These are phyloP conservation scores for Tricholomella constricta DNA, from an alignment of 768 basidiomycete species.

Conservation along the genomic window DNA sequence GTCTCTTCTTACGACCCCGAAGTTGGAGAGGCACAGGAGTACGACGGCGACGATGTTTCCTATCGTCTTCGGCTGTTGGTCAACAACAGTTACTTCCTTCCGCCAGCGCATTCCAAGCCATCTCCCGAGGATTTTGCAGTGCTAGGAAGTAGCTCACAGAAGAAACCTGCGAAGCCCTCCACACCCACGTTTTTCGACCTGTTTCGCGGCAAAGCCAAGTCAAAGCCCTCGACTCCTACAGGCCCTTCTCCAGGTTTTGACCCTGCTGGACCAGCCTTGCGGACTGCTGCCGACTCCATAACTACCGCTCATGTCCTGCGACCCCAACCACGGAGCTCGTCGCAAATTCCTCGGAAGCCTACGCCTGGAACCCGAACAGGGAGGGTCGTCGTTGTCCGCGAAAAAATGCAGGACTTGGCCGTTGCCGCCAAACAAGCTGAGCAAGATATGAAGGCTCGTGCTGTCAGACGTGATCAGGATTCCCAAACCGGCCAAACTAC, in stretches of 20 bases:
- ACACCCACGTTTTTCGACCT: conserved; percentile 68
- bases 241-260: conserved; percentile 36
- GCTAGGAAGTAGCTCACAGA: conserved; percentile 39
- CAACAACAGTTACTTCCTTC: conserved; percentile 87
- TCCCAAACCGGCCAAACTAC: conserved; percentile 38
- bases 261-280: conserved; percentile 46
- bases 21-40: conserved; percentile 50
- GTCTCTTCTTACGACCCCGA: conserved; percentile 52
- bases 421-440: conserved; percentile 77
- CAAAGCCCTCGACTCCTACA: conserved; percentile 60
- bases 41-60: conserved; percentile 77
- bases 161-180: conserved; percentile 43
- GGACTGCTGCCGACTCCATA: conserved; percentile 69
- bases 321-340: conserved; percentile 34
- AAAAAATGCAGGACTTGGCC: conserved; percentile 72
- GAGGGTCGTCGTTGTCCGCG: conserved; percentile 81
- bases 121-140: conserved; percentile 63
- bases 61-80: conserved; percentile 83
- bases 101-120: conserved; percentile 85
- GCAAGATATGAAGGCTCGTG: conserved; percentile 64
- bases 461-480: conserved; percentile 46
- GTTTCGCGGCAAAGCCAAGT: conserved; percentile 69
- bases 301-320: conserved; percentile 40
- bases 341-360: conserved; percentile 38
- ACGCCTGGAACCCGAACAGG: conserved; percentile 41